Percentiles rank a stretch among this genome's conserved stretches.
Evolutionary conservation across 2,329 filamentous ascomycete species (phyloP).

Genomic region (Monilinia fructigena): DNA sequence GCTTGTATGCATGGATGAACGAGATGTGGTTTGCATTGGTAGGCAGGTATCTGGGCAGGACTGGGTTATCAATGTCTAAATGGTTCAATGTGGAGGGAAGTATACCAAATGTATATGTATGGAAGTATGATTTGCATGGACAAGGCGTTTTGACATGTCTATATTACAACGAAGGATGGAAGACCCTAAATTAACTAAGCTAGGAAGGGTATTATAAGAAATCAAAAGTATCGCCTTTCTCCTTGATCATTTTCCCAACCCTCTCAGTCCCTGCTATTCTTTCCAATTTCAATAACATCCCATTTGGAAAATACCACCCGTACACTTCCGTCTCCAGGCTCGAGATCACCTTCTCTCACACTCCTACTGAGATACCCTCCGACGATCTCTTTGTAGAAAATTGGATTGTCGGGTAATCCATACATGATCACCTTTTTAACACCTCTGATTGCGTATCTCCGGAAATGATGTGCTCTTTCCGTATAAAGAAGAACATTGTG

Average conservation of each 20-base stretch:
- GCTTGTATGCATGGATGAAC: conserved; percentile 12
- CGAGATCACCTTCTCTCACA: conserved; percentile 55
- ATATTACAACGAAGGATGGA: conserved; percentile 7
- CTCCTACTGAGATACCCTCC: conserved; percentile 64
- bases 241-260: conserved; percentile 78
- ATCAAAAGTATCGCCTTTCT: conserved; percentile 88
- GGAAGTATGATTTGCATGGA: conserved; percentile 23
- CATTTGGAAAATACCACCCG: conserved; percentile 78
- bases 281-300: conserved; percentile 88
- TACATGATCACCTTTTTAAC: conserved; percentile 87
- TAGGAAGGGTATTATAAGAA: conserved; percentile 63
- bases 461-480: conserved; percentile 94
- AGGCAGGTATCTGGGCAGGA: background rate
- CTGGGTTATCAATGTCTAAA: conserved; percentile 25
- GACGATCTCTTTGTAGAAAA: conserved; percentile 75
- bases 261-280: conserved; percentile 79
- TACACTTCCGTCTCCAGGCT: conserved; percentile 59
- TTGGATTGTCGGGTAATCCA: conserved; percentile 81
- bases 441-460: conserved; percentile 78
- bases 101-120: conserved; percentile 23
- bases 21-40: background rate
- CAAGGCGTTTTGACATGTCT: conserved; percentile 18
- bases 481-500: conserved; percentile 87
- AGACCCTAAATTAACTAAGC: background rate
- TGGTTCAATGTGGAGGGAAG: background rate